Evolutionary conservation across 306 rosid genomes (phyloP), one percentile per base, ranked within the genome.

Genomic region (Castanea crenata): DNA sequence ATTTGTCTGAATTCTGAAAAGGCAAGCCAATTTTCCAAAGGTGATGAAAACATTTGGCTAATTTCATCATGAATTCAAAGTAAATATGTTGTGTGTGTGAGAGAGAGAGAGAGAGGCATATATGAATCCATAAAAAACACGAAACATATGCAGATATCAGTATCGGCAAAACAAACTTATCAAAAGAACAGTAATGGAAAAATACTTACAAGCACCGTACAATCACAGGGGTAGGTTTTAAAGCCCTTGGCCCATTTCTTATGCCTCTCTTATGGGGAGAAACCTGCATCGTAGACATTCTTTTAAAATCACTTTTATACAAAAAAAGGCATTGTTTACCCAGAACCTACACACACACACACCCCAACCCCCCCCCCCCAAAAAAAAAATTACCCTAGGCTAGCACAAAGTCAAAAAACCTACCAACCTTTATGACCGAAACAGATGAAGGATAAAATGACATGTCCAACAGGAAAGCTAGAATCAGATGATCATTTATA

Each of bases 211-310:
- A 89, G 96, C 98, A 93, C 49, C 89, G 83, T 62, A 89, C 74
- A 64, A 94, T 89, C 71, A 94, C 96, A 1, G 96, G 97, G 76
- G 74, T 71, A 35, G 97, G 97, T 82, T 94, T 90, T 73, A 92
- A 73, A 73, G 97, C 98, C 87, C 80, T 94, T 4, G 97, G 97
- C 25, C 94, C 98, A 83, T 92, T 92, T 75, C 97, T 82, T 78
- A 91, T 85, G 74, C 92, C 92, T 86, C 86, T 88, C 87, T 70
- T 88, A 86, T 90, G 54, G 54, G 54, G 54, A 49, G 54, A 49
- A 49, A 13, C 16, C 54, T 49, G 54, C 54, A 49, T 3, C 5
- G 70, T 15, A 75, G 12, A 54, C 82, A 65, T 55, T 20, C 76
- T 62, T 27, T 32, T 63, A 67, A 25, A n/a, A 32, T 13, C 77